These are phyloP conservation scores for Podospora didyma DNA, from an alignment of 495 filamentous ascomycete genomes.

Conservation along the genomic window DNA sequence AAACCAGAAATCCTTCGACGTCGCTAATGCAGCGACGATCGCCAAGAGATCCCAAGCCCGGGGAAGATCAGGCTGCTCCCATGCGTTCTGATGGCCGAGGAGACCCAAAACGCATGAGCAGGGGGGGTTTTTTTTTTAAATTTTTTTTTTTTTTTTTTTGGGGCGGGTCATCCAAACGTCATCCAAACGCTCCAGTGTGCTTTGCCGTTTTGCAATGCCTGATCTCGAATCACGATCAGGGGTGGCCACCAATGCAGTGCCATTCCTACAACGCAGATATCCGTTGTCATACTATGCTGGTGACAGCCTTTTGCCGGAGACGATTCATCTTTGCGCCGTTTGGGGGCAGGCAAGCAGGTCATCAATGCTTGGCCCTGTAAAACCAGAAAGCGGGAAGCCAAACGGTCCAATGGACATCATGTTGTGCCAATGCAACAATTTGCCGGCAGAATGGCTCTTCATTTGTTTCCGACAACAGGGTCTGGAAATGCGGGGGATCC, in stretches of 20 bases:
- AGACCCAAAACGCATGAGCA: too few species aligned
- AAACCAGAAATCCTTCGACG: neutral
- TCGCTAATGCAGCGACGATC: constrained; percentile 2
- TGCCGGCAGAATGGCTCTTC: constrained; percentile 14
- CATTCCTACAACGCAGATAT: neutral
- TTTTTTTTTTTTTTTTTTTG: too few species aligned
- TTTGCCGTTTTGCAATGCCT: neutral
- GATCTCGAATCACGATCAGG: neutral
- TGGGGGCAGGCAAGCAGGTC: neutral
- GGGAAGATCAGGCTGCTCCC: neutral
- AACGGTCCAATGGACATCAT: constrained; percentile 7
- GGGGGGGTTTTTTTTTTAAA: too few species aligned
- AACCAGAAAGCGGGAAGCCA: neutral
- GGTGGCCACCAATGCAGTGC: neutral
- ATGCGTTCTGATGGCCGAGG: too few species aligned
- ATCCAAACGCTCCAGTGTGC: too few species aligned
- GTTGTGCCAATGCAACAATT: constrained; percentile 1
- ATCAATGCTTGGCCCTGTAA: constrained; percentile 6
- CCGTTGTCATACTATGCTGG: neutral
- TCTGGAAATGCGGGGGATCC: constrained; percentile 5
- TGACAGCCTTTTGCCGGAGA: neutral
- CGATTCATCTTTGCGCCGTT: neutral
- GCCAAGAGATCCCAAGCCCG: constrained; percentile 6
- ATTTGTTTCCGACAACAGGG: constrained; percentile 11
- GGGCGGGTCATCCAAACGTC: too few species aligned